phyloP scores from a whole-genome alignment of 2,329 filamentous ascomycete genomes.

The Aspergillus fijiensis region DNA sequence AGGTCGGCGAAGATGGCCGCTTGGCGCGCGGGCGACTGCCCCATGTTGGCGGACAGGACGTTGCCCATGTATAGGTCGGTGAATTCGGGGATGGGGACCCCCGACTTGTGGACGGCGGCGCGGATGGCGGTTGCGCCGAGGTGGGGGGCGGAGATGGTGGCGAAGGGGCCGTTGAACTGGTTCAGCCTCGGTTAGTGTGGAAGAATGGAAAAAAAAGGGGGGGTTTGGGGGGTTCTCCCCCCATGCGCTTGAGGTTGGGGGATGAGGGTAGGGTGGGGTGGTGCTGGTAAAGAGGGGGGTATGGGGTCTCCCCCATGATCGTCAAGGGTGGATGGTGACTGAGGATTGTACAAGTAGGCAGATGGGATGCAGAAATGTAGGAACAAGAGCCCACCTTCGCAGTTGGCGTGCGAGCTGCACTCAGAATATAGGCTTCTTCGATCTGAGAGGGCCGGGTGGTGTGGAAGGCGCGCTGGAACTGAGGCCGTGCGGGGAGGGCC shows the following conservation, averaged over 20 bases:
- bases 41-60: slow-evolving; percentile 78
- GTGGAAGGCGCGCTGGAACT: slow-evolving; percentile 54
- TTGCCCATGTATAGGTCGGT: slow-evolving; percentile 98
- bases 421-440: slow-evolving; percentile 90
- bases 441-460: slow-evolving; percentile 58
- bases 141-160: slow-evolving; percentile 77
- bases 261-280: too few species aligned
- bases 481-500: slow-evolving; percentile 44
- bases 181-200: too few species aligned
- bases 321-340: not conserved
- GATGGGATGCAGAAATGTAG: not conserved
- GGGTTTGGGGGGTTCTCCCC: too few species aligned
- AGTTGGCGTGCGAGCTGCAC: slow-evolving; percentile 84
- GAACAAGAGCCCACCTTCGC: slow-evolving; percentile 63
- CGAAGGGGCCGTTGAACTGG: slow-evolving; percentile 92
- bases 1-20: slow-evolving; percentile 86
- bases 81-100: slow-evolving; percentile 75
- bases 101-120: slow-evolving; percentile 82
- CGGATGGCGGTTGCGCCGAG: slow-evolving; percentile 91
- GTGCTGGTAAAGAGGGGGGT: too few species aligned
- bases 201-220: not conserved
- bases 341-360: not conserved
- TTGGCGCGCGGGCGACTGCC: slow-evolving; percentile 89
- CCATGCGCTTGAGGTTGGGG: too few species aligned
- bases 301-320: not conserved